These are phyloP conservation scores for Pugionium cornutum DNA, from an alignment of 345 rosid genomes.

Conservation along the genomic window DNA sequence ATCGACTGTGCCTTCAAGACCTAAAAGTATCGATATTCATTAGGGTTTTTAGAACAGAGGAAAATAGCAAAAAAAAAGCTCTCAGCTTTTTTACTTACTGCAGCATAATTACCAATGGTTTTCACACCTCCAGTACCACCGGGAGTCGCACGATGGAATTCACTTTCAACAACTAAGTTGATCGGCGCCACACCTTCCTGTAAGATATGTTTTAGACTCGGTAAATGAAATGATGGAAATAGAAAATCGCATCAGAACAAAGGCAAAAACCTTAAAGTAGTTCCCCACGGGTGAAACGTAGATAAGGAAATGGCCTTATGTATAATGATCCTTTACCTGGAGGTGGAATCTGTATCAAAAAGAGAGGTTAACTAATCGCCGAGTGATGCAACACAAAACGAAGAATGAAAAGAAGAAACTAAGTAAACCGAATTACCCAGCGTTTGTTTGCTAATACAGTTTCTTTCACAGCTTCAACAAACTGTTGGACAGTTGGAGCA, in stretches of 20 bases:
- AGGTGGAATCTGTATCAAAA: conserved; percentile 64
- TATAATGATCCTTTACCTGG: conserved; percentile 84
- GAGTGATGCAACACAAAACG: not conserved
- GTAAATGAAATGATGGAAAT: not conserved
- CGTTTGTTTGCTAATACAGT: conserved; percentile 81
- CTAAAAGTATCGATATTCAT: not conserved
- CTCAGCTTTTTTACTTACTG: conserved; percentile 45
- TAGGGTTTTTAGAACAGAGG: not conserved
- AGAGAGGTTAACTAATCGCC: too few relatives aligned
- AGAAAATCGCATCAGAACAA: not conserved
- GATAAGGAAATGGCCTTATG: conserved; percentile 74
- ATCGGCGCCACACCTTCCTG: conserved; percentile 78
- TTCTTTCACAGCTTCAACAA: conserved; percentile 76
- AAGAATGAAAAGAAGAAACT: not conserved
- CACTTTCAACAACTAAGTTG: conserved; percentile 27
- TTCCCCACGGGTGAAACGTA: conserved; percentile 88
- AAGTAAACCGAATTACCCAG: conserved; percentile 53
- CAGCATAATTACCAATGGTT: conserved; percentile 83
- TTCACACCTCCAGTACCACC: conserved; percentile 94
- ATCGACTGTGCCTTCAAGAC: conserved; percentile 30
- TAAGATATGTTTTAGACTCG: not conserved
- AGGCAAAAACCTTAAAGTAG: conserved; percentile 65
- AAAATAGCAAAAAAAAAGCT: not conserved
- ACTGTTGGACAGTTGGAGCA: conserved; percentile 67
- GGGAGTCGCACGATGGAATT: conserved; percentile 67